Evolutionary conservation across 2,329 filamentous ascomycete species (phyloP).

Genomic region (Epichloe gansuensis): DNA sequence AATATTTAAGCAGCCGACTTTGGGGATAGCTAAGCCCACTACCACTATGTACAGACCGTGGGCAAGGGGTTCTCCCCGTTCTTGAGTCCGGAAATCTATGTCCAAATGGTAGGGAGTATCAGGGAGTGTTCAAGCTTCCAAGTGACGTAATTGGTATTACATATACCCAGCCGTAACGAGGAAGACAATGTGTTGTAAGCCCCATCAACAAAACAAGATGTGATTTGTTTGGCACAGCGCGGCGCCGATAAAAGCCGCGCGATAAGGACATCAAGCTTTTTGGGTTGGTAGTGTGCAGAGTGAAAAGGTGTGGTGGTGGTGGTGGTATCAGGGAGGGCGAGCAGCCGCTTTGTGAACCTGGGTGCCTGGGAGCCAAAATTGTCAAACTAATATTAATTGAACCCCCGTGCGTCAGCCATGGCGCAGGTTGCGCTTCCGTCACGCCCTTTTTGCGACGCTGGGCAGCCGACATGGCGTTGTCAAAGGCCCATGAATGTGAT

Average conservation of each 20-base stretch:
- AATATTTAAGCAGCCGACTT: too few relatives aligned
- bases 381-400: not conserved
- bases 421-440: not conserved
- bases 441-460: not conserved
- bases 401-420: not conserved
- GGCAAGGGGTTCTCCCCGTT: too few relatives aligned
- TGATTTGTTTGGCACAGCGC: slow-evolving; percentile 2
- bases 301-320: not conserved
- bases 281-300: not conserved
- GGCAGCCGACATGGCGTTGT: not conserved
- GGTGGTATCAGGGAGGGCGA: slow-evolving; percentile 1
- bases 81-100: too few relatives aligned
- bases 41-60: too few relatives aligned
- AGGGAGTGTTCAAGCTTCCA: too few relatives aligned
- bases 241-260: slow-evolving; percentile 1
- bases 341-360: not conserved
- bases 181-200: not conserved
- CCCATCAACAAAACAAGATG: not conserved
- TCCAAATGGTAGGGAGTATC: too few relatives aligned
- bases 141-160: too few relatives aligned
- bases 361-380: not conserved
- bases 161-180: not conserved
- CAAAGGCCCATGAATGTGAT: not conserved
- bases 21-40: too few relatives aligned
- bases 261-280: not conserved